Base-by-base conservation (phyloP, 2,329 filamentous ascomycete genomes). In the Colletotrichum camelliae region DNA sequence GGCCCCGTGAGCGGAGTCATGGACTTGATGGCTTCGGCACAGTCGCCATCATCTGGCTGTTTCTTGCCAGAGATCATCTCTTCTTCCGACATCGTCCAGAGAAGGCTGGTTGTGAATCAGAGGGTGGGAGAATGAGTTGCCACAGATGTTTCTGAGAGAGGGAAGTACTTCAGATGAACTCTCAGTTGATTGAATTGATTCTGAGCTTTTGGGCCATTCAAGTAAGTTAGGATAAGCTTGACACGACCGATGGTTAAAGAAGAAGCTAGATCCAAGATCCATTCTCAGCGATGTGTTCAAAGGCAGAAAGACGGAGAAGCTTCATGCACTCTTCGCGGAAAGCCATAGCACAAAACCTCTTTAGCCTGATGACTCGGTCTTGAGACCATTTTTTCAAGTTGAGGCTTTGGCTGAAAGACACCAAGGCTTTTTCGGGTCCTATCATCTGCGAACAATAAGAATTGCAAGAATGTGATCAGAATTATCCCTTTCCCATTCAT, bases 371-470 rank as follows among this genome's bases (percentile, higher is more conserved):
- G n/a, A 13, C 43, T 52, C 10, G 6, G 13, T 52, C n/a, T 21
- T 21, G n/a, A 2, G 12, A 52, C n/a, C n/a, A 21, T 6, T 10
- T 21, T 0, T 13, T 24, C 43, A 52, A 52, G 24, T 24, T 24
- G 24, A 24, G 43, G 43, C 43, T 52, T 52, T 52, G 43, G 12
- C 43, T 21, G 0, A 13, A 6, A 10, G 43, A 7, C 2, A 13
- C n/a, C 12, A 52, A 52, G 43, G 7, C 18, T 3, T n/a, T 21
- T 52, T 52, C 43, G 43, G 10, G n/a, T 13, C n/a, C 39, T n/a
- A 48, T 48, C 39, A 48, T 48, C 39, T 7, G 39, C 5, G n/a
- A 48, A 48, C 0, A 0, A 0, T 48, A 48, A 12, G 39, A 12
- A n/a, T 8, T 48, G 18, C 9, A 48, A 48, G 1, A 48, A 48